A percentile compares a stretch with the other conserved stretches of the same genome.
Conservation (phyloP, 176 grass and related monocot genomes). For the Raddia distichophylla region DNA sequence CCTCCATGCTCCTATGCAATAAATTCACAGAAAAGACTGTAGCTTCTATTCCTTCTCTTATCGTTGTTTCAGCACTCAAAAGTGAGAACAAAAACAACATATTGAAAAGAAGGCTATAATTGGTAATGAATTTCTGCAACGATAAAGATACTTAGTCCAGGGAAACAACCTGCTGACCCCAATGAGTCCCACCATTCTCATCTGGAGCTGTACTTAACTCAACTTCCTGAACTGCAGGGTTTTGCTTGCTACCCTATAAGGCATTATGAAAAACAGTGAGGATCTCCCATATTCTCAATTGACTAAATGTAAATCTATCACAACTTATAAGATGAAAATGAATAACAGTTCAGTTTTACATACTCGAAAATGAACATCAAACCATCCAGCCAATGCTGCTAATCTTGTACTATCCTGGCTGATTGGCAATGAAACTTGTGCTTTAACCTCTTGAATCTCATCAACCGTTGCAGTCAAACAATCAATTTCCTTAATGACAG, state of each 20-base stretch:
- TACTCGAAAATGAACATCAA: slow-evolving; percentile 98
- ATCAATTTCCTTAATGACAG: slow-evolving; percentile 91
- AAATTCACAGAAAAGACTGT: neutral
- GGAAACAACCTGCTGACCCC: slow-evolving; percentile 91
- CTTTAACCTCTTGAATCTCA: slow-evolving; percentile 70
- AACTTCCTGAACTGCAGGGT: slow-evolving; percentile 69
- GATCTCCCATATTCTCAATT: neutral
- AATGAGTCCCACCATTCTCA: slow-evolving; percentile 73
- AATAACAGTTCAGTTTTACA: slow-evolving; percentile 27
- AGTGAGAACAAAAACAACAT: neutral
- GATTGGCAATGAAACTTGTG: slow-evolving; percentile 65
- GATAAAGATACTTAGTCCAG: slow-evolving; percentile 1
- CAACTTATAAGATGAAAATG: slow-evolving; percentile 9
- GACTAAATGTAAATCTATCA: neutral
- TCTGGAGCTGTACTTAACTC: slow-evolving; percentile 87
- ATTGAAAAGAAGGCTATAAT: neutral
- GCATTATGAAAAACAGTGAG: slow-evolving; percentile 29
- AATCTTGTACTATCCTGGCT: slow-evolving; percentile 63
- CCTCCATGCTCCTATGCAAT: neutral
- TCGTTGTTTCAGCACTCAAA: neutral
- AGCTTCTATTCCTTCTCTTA: neutral
- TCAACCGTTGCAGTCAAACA: slow-evolving; percentile 88
- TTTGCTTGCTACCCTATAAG: slow-evolving; percentile 67
- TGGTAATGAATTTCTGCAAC: slow-evolving; percentile 19
- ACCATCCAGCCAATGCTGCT: slow-evolving; percentile 92